Evolutionary conservation across 257 asterid species (phyloP).

Genomic region (Nicotiana undulata): DNA sequence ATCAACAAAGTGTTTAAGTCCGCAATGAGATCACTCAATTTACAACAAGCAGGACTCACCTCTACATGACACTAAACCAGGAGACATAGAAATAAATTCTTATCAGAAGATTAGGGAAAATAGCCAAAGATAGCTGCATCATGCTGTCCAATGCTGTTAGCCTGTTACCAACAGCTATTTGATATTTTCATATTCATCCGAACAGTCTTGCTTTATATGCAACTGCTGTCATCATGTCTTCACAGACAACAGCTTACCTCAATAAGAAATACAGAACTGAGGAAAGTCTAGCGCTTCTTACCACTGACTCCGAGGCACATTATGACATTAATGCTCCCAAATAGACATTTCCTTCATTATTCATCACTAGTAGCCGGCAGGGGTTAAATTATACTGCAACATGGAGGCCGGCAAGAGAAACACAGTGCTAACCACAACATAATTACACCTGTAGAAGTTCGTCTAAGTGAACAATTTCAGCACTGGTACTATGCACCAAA

Average conservation of each 20-base stretch:
- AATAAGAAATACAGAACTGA: not conserved
- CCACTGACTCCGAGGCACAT: slow-evolving; percentile 9
- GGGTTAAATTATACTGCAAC: slow-evolving; percentile 3
- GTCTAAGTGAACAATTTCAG: slow-evolving; percentile 13
- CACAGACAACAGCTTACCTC: not conserved
- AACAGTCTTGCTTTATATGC: not conserved
- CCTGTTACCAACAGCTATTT: not conserved
- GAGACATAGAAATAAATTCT: slow-evolving; percentile 21
- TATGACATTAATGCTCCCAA: slow-evolving; percentile 13
- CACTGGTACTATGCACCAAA: slow-evolving; percentile 16
- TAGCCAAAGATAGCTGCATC: slow-evolving; percentile 13
- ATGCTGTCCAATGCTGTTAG: slow-evolving; percentile 14
- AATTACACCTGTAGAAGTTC: slow-evolving; percentile 22
- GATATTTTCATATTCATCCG: not conserved
- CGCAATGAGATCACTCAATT: slow-evolving; percentile 31
- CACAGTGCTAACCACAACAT: slow-evolving; percentile 17
- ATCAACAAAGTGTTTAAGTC: not conserved
- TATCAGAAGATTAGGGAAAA: slow-evolving; percentile 1
- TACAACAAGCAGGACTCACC: slow-evolving; percentile 36
- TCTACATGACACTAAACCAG: slow-evolving; percentile 30
- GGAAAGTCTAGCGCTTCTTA: slow-evolving; percentile 1
- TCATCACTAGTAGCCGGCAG: slow-evolving; percentile 21
- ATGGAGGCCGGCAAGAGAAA: slow-evolving; percentile 2
- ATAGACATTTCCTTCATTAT: slow-evolving; percentile 38
- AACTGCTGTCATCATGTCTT: not conserved